Base-by-base conservation (phyloP, 306 rosid genomes). In the Cotoneaster glaucophyllus region DNA sequence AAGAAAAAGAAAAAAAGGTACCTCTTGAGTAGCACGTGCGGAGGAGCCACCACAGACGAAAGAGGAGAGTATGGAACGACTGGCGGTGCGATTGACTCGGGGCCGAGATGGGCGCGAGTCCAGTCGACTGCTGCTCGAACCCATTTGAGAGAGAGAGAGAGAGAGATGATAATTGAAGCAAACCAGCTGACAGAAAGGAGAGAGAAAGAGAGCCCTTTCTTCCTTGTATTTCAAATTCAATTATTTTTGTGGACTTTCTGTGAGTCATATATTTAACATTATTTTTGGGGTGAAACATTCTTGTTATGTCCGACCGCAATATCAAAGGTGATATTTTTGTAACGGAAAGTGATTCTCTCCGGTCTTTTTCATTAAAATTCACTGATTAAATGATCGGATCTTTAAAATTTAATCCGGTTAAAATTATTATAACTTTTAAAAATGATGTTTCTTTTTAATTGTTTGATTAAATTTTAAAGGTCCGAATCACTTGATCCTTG, bases 41-140 rank as follows among this genome's bases (percentile, higher is more conserved):
- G 93, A 21, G 64, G 94, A 90, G 82, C 87, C 84, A 79, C 98
- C 97, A 15, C 97, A 90, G 70, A 91, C 79, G 71, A 91, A 84
- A 77, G 96, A 88, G 26, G 87, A 89, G 45, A 91, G 59, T 15
- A 77, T 72, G 87, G 96, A 90, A 77, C 96, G 88, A 45, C 75
- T 70, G 87, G 79, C 66, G 83, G 76, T 69, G 81, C 83, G 45
- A 77, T 79, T 85, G 86, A 82, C 84, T 83, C 90, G 85, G 56
- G 87, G 56, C 80, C 82, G 73, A 75, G 85, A 79, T 76, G 89
- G 81, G 73, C 90, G 93, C 81, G 93, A 85, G 28, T 85, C 87
- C 71, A 81, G 83, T 80, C 93, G 81, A 84, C 96, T 90, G 56
- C 74, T 80, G 68, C 86, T 34, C 11, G 90, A 85, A 90, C 98